Evolutionary conservation across 1,284 basidiomycete genomes (phyloP).

Genomic region (Clitocybe nebularis): DNA sequence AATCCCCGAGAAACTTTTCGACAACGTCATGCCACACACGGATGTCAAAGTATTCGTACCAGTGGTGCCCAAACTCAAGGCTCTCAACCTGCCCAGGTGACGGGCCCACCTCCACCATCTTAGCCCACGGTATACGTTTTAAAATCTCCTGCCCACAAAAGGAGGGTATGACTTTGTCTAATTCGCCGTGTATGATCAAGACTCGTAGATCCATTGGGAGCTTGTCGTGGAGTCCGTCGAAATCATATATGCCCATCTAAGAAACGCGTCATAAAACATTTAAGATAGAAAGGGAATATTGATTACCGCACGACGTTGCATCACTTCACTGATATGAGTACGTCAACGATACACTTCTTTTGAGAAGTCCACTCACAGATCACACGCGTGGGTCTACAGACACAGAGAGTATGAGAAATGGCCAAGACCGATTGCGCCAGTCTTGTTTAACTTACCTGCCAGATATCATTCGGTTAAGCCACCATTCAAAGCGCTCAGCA

Average conservation of each 20-base stretch:
- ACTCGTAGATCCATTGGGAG: conserved; percentile 29
- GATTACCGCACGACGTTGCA: conserved; percentile 30
- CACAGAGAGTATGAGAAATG: not conserved
- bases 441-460: conserved; percentile 26
- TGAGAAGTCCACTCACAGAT: conserved; percentile 23
- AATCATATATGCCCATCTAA: conserved; percentile 32
- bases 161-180: conserved; percentile 37
- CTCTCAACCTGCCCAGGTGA: conserved; percentile 33
- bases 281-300: not conserved
- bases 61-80: conserved; percentile 39
- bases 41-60: conserved; percentile 43
- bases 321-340: conserved; percentile 20
- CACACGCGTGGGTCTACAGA: conserved; percentile 22
- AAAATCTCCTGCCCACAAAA: conserved; percentile 31
- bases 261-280: not conserved
- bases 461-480: conserved; percentile 23
- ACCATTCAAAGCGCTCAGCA: conserved; percentile 23
- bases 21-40: conserved; percentile 38
- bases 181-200: conserved; percentile 38
- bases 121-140: conserved; percentile 33
- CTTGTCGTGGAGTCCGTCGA: conserved; percentile 28
- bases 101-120: conserved; percentile 28
- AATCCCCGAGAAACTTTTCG: conserved; percentile 27
- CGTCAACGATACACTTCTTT: conserved; percentile 4
- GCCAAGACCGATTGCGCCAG: not conserved